These are phyloP conservation scores for Phanerodontia chrysosporium DNA, from an alignment of 768 basidiomycete species.

Conservation along the genomic window DNA sequence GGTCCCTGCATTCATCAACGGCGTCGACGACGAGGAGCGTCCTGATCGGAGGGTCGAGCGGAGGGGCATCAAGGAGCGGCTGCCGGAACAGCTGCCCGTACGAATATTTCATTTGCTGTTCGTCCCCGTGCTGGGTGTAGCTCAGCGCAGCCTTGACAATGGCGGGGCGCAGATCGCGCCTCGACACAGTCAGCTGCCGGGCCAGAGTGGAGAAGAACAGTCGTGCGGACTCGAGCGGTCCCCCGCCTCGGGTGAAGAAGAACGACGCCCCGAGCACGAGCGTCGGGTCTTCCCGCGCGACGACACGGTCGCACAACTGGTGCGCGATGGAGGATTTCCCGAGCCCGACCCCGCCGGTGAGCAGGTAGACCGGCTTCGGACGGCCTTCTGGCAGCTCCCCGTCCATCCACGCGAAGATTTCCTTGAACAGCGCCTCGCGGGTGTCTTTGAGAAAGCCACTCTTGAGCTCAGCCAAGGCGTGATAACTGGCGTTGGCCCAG, in stretches of 20 bases:
- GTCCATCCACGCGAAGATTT: too few relatives aligned
- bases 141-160: background rate
- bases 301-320: background rate
- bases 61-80: background rate
- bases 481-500: background rate
- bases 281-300: background rate
- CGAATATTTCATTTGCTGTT: background rate
- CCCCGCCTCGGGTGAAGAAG: background rate
- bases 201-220: constrained; percentile 4
- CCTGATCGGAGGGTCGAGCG: too few relatives aligned
- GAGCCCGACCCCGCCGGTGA: too few relatives aligned
- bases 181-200: background rate
- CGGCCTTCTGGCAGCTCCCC: too few relatives aligned
- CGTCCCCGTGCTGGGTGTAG: background rate
- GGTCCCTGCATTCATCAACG: background rate
- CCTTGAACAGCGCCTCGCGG: too few relatives aligned
- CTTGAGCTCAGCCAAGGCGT: background rate
- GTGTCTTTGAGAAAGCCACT: background rate
- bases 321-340: too few relatives aligned
- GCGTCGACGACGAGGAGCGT: background rate
- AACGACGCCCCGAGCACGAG: background rate
- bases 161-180: background rate
- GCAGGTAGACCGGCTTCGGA: too few relatives aligned
- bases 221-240: background rate
- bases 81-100: background rate